A percentile compares a stretch with the other conserved stretches of the same genome.
Conservation (phyloP, 1,284 basidiomycete species). For the Cryptococcus wingfieldii region DNA sequence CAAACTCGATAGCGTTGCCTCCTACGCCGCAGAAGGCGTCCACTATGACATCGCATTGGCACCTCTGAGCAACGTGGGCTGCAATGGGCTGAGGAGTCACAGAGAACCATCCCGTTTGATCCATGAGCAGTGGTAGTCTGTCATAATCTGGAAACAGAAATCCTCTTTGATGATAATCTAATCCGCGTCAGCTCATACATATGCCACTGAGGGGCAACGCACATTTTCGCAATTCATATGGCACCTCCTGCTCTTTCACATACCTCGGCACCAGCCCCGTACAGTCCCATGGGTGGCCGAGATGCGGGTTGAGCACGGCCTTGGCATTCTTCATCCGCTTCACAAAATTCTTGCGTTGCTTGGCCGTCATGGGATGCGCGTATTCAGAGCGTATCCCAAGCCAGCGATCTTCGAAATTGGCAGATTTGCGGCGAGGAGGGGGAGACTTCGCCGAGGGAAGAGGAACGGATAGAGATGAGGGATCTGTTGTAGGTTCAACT, state of each 20-base stretch:
- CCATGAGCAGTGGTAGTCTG: slow-evolving; percentile 52
- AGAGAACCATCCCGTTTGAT: slow-evolving; percentile 86
- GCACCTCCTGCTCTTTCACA: slow-evolving; percentile 61
- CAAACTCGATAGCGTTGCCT: slow-evolving; percentile 96
- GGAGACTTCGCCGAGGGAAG: not conserved
- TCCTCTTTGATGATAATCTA: slow-evolving; percentile 80
- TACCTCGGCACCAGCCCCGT: slow-evolving; percentile 68
- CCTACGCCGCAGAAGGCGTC: slow-evolving; percentile 98
- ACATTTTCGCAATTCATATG: slow-evolving; percentile 76
- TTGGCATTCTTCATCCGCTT: slow-evolving; percentile 11
- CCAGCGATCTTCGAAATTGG: not conserved
- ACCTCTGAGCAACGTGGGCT: slow-evolving; percentile 83
- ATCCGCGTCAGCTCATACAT: not conserved
- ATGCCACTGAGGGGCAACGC: slow-evolving; percentile 35
- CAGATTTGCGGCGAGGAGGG: not conserved
- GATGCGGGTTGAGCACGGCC: slow-evolving; percentile 10
- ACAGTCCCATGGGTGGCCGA: slow-evolving; percentile 55
- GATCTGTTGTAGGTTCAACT: not conserved
- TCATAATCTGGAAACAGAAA: slow-evolving; percentile 77
- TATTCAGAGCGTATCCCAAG: not conserved
- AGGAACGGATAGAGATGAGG: not conserved
- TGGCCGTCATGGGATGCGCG: not conserved
- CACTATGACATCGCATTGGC: slow-evolving; percentile 63
- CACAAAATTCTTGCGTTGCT: slow-evolving; percentile 2
- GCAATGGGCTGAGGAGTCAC: slow-evolving; percentile 93